Evolutionary conservation across 2,329 filamentous ascomycete species (phyloP).

Genomic region (Drechslera avenae): DNA sequence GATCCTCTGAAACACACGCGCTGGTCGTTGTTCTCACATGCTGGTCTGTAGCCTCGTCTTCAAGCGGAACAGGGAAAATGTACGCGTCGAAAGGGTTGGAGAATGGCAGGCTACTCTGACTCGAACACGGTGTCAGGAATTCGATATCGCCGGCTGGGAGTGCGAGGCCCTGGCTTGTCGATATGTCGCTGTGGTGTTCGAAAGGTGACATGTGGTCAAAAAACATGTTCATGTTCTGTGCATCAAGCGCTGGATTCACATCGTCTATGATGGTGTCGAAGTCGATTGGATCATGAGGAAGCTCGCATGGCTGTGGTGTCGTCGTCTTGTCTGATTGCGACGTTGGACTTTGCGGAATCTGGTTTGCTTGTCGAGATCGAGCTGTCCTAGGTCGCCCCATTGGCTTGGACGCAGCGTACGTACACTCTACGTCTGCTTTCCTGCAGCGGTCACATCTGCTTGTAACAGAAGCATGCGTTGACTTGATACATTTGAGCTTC

Average conservation of each 20-base stretch:
- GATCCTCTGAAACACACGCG: not conserved
- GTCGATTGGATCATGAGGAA: not conserved
- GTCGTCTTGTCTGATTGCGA: too few species aligned
- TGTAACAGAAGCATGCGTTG: not conserved
- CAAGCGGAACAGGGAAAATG: not conserved
- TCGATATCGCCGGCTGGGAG: not conserved
- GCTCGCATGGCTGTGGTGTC: not conserved
- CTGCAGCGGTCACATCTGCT: not conserved
- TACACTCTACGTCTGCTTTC: not conserved
- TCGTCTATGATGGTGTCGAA: not conserved
- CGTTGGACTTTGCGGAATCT: not conserved
- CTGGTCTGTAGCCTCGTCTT: not conserved
- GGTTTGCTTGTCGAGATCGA: not conserved
- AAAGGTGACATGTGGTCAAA: not conserved
- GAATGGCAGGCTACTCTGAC: not conserved
- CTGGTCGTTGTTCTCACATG: not conserved
- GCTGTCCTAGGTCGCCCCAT: not conserved
- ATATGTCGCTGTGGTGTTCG: not conserved
- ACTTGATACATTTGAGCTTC: slow-evolving; percentile 5
- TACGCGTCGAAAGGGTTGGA: not conserved
- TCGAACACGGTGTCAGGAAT: not conserved
- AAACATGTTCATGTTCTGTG: not conserved
- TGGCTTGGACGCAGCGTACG: not conserved
- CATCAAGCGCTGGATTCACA: not conserved
- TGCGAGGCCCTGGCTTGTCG: not conserved